Percentiles rank a stretch among this genome's conserved stretches.
Conservation (phyloP, 2,329 filamentous ascomycete species). For the Clonostachys chloroleuca region DNA sequence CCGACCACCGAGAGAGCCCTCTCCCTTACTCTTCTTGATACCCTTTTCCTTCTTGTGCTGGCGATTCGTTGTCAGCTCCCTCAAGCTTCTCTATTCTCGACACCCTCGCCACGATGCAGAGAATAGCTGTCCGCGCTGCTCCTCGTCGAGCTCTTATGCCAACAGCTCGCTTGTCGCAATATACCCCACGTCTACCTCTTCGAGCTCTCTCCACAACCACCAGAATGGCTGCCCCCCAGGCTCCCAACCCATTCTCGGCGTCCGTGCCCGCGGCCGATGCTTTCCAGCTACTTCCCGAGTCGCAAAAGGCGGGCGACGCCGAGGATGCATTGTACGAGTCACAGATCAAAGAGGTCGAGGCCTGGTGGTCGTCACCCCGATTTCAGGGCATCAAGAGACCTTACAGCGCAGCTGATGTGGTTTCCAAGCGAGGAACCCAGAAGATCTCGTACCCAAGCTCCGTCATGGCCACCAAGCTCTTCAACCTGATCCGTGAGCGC, state of each 20-base stretch:
- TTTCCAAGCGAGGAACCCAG: conserved; percentile 86
- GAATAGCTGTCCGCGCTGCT: conserved; percentile 18
- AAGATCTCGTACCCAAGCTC: conserved; percentile 89
- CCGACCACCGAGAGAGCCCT: background rate
- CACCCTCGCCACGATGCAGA: conserved; percentile 20
- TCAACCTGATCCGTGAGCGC: conserved; percentile 79
- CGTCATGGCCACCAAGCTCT: conserved; percentile 91
- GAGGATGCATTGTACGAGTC: conserved; percentile 84
- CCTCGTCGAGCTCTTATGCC: conserved; percentile 17
- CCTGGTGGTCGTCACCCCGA: conserved; percentile 85
- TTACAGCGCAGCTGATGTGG: conserved; percentile 86
- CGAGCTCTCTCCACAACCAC: conserved; percentile 21
- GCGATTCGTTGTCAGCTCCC: background rate
- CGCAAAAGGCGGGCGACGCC: conserved; percentile 69
- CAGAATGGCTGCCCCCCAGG: conserved; percentile 17
- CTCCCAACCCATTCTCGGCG: conserved; percentile 18
- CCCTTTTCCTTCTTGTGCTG: background rate
- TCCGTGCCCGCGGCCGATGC: conserved; percentile 56
- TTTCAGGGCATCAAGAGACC: conserved; percentile 88
- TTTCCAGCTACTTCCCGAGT: conserved; percentile 79
- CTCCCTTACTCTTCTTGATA: background rate
- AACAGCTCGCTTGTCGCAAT: conserved; percentile 1
- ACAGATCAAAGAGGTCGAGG: conserved; percentile 78
- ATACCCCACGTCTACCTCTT: conserved; percentile 1
- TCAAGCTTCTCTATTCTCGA: background rate